A percentile compares a stretch with the other conserved stretches of the same genome.
Evolutionary conservation across 2,329 filamentous ascomycete genomes (phyloP).

Genomic region (Talaromyces sp.): DNA sequence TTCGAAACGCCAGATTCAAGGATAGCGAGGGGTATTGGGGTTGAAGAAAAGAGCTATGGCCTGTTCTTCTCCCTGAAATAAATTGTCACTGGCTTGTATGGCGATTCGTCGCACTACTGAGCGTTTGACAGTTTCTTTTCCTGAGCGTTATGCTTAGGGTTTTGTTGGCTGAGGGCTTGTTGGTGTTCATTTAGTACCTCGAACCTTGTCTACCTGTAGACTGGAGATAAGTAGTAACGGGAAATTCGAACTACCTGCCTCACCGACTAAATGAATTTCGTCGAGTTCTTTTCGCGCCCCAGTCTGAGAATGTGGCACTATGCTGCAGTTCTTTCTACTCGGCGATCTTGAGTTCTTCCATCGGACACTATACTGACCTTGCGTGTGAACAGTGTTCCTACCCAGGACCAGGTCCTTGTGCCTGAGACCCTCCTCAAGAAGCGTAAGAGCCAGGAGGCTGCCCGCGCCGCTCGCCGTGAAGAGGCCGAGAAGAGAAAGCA

Average conservation of each 20-base stretch:
- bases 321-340: constrained; percentile 86
- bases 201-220: constrained; percentile 29
- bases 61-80: constrained; percentile 69
- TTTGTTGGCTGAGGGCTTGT: constrained; percentile 71
- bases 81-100: constrained; percentile 59
- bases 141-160: constrained; percentile 56
- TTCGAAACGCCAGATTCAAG: constrained; percentile 34
- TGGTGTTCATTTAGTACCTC: constrained; percentile 27
- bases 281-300: constrained; percentile 66
- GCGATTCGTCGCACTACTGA: constrained; percentile 21
- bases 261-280: constrained; percentile 75
- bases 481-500: constrained; percentile 84
- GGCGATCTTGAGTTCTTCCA: constrained; percentile 65
- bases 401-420: constrained; percentile 91
- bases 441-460: constrained; percentile 99
- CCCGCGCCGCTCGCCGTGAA: constrained; percentile 79
- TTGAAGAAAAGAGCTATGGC: constrained; percentile 53
- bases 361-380: constrained; percentile 73
- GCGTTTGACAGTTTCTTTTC: constrained; percentile 40
- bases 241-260: constrained; percentile 42
- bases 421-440: constrained; percentile 99
- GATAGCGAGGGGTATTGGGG: constrained; percentile 72
- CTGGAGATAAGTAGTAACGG: constrained; percentile 26
- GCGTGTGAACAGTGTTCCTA: constrained; percentile 73
- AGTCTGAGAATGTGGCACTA: constrained; percentile 85